Evolutionary conservation across 768 basidiomycete species (phyloP).

Genomic region (Leccinum truebloodii): DNA sequence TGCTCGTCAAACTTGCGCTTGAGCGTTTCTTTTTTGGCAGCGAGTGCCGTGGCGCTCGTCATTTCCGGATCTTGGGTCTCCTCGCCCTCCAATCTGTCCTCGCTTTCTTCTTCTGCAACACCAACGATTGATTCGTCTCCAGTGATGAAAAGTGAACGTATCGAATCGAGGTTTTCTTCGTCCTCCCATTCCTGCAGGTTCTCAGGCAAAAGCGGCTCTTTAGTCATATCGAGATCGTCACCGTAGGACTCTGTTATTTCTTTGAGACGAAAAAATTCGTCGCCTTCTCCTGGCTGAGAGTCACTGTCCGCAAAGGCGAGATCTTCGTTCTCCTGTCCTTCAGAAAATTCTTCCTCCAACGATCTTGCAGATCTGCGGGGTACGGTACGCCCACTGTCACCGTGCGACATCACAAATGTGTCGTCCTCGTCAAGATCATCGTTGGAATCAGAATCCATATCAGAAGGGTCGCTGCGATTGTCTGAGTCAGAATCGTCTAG

Average conservation of each 20-base stretch:
- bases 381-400: constrained; percentile 51
- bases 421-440: neutral
- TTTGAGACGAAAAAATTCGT: constrained; percentile 73
- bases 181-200: constrained; percentile 77
- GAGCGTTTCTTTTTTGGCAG: constrained; percentile 85
- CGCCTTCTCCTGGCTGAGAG: constrained; percentile 63
- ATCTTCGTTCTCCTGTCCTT: constrained; percentile 39
- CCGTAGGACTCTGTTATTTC: constrained; percentile 38
- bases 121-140: constrained; percentile 45
- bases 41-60: constrained; percentile 54
- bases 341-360: constrained; percentile 36
- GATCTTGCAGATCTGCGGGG: constrained; percentile 44
- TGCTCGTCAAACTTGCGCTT: constrained; percentile 96
- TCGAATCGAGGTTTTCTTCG: constrained; percentile 81
- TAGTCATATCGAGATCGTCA: constrained; percentile 68
- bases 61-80: constrained; percentile 34
- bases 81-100: constrained; percentile 39
- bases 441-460: constrained; percentile 1
- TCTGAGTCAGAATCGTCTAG: neutral
- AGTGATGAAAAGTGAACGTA: constrained; percentile 89
- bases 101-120: constrained; percentile 42
- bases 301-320: constrained; percentile 78
- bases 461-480: constrained; percentile 2
- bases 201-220: constrained; percentile 52
- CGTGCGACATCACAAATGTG: neutral